phyloP scores from a whole-genome alignment of 352 stramenopile species.

The Ophiocytium majus region DNA sequence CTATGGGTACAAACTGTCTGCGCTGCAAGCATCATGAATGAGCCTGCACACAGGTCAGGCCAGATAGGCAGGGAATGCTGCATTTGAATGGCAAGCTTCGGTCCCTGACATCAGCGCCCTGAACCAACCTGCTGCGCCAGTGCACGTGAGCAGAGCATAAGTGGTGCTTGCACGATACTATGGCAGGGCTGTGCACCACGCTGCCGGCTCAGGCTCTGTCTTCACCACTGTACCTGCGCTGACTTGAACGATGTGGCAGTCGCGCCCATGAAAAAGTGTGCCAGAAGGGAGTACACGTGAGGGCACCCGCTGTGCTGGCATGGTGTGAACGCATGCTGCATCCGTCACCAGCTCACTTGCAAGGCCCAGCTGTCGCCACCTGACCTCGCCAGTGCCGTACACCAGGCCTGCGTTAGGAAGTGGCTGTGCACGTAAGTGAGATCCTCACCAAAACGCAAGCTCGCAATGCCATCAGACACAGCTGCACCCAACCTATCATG shows the following conservation, averaged over 20 bases:
- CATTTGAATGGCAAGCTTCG: neutral
- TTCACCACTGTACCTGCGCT: too few relatives aligned
- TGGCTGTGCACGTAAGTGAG: too few relatives aligned
- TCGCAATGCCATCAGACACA: too few relatives aligned
- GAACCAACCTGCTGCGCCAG: neutral
- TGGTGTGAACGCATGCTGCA: conserved; percentile 30
- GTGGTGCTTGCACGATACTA: neutral
- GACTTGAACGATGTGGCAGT: conserved; percentile 33
- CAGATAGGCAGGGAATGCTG: too few relatives aligned
- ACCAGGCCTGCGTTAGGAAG: conserved; percentile 36
- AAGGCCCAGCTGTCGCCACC: conserved; percentile 36
- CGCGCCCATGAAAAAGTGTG: conserved; percentile 34
- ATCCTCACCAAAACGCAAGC: too few relatives aligned
- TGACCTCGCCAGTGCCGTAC: conserved; percentile 41
- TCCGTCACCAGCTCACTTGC: conserved; percentile 32
- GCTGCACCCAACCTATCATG: too few relatives aligned
- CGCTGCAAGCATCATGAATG: too few relatives aligned
- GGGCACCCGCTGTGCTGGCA: conserved; percentile 36
- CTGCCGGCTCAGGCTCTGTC: too few relatives aligned
- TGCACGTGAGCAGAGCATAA: neutral
- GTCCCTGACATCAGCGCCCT: neutral
- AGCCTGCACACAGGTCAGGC: too few relatives aligned
- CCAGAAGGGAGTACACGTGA: conserved; percentile 31
- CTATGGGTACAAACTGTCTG: too few relatives aligned
- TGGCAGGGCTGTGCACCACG: neutral